Base-by-base conservation (phyloP, 2,329 filamentous ascomycete species). In the Aspergillus ochraceoroseus region DNA sequence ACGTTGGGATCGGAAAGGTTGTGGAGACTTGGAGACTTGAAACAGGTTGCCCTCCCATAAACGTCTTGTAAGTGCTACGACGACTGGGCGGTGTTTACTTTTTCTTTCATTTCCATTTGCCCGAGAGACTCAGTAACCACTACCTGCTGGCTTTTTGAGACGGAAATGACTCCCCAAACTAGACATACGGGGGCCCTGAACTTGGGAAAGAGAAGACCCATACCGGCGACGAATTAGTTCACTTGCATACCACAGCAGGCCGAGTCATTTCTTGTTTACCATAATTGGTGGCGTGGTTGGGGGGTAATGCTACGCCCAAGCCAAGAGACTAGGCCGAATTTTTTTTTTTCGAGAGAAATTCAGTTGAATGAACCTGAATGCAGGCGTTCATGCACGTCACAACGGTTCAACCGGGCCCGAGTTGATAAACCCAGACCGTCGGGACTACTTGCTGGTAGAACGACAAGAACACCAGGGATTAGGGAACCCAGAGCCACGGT, bases 401-500 rank as follows among this genome's bases (percentile, higher is more conserved):
- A 29, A 33, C 33, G 43, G 35, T 42, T 26, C 48, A 38, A 32
- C 45, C 27, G 35, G 30, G 31, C 28, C 41, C 26, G 17, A 36
- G 31, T 41, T 41, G 37, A 30, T 35, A 28, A 46, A 55, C 43
- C 59, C 59, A 56, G 23, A 34, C 42, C 42, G 49, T 54, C 53
- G 58, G 59, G 58, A 53, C 48, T 46, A 25, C 30, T 37, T 36
- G 43, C 27, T 26, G 39, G 22, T 38, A 20, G 35, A 36, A 39
- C 34, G 28, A 27, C 25, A 34, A 30, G 26, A 23, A 33, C 15
- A 46, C 42, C 35, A 25, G 39, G 54, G 53, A 51, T 37, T 43
- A 49, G 35, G 38, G 43, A 59, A 52, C 58, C 60, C 60, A 61
- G 57, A 53, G 51, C 59, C 58, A 61, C 56, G 60, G 60, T 63